Percentiles rank a stretch among this genome's conserved stretches.
Conservation (phyloP, 2,329 filamentous ascomycete species). For the Pseudogymnoascus sp. region DNA sequence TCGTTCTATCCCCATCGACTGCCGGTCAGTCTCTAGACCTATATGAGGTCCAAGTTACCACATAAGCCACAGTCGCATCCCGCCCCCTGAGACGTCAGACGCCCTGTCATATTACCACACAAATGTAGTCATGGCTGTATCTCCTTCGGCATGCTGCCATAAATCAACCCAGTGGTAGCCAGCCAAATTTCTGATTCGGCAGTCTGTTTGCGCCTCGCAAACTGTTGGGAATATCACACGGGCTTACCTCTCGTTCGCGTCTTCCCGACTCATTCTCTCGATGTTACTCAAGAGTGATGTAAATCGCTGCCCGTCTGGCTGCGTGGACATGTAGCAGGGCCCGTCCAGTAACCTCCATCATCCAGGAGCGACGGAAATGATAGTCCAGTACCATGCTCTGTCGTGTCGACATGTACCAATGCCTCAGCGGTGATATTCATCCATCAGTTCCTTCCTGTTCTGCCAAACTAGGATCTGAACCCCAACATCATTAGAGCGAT, state of each 20-base stretch:
- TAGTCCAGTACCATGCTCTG: background rate
- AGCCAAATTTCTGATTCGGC: background rate
- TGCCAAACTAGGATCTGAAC: background rate
- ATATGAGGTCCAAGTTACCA: background rate
- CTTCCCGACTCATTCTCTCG: background rate
- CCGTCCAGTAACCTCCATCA: background rate
- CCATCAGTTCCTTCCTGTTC: background rate
- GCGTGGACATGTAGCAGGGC: background rate
- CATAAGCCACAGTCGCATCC: no score
- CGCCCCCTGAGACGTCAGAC: background rate
- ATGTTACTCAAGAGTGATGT: background rate
- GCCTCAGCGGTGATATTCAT: background rate
- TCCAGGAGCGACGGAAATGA: background rate
- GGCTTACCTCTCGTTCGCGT: background rate
- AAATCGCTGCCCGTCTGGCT: background rate
- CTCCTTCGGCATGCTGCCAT: background rate
- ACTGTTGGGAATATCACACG: background rate
- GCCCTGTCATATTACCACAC: background rate
- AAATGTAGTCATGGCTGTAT: background rate
- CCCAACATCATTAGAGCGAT: background rate
- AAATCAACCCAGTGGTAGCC: background rate
- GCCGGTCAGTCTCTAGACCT: background rate
- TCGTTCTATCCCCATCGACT: background rate
- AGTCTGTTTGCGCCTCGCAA: background rate
- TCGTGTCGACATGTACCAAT: background rate